A percentile compares a stretch with the other conserved stretches of the same genome.
phyloP scores from a whole-genome alignment of 805 yeast species.

The Jamesozyma piceae region DNA sequence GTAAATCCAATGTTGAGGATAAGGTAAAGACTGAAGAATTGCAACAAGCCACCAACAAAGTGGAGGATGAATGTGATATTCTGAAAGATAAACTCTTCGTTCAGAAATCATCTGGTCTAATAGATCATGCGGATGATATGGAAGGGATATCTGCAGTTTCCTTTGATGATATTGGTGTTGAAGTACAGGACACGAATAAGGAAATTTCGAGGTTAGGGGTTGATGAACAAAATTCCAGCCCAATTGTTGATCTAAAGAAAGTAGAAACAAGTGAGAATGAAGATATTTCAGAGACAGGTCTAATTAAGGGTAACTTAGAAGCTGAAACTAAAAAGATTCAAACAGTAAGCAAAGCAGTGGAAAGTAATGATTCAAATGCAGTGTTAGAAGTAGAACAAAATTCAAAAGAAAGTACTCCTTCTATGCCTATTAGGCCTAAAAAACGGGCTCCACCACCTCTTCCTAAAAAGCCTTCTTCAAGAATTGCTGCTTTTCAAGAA shows the following conservation, averaged over 20 bases:
- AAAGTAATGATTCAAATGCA: neutral
- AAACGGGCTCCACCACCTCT: conserved; percentile 49
- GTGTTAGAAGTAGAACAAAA: neutral
- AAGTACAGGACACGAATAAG: neutral
- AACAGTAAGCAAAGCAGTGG: neutral
- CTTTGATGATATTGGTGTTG: neutral
- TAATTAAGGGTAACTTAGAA: neutral
- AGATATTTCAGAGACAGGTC: neutral
- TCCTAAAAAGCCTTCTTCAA: conserved; percentile 71
- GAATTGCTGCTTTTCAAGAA: conserved; percentile 73
- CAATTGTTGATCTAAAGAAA: neutral
- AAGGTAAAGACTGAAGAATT: neutral
- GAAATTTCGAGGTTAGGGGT: neutral
- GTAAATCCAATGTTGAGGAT: neutral
- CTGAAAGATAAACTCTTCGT: too few species aligned
- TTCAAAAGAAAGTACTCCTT: neutral
- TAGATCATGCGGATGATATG: neutral
- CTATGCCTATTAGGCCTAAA: conserved; percentile 8
- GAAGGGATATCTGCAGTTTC: neutral
- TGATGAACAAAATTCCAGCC: neutral
- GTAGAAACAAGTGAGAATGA: neutral
- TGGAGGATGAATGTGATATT: neutral
- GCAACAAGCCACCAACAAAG: neutral
- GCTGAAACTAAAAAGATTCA: neutral
- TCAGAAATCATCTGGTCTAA: neutral